Percentiles rank a stretch among this genome's conserved stretches.
Evolutionary conservation across 805 yeast genomes (phyloP).

Genomic region (Brettanomyces naardenensis): DNA sequence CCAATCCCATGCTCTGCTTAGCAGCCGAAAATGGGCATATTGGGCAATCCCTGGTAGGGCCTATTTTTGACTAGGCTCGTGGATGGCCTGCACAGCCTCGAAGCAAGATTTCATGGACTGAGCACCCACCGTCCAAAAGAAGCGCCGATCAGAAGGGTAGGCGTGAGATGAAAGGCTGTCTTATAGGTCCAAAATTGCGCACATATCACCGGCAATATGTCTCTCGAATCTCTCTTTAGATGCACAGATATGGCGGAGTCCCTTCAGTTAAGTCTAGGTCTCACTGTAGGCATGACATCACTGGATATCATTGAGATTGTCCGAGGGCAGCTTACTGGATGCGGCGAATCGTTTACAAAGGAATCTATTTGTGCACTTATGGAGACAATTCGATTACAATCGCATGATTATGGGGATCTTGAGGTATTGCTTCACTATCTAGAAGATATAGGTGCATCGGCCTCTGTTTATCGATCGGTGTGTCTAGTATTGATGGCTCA

Average conservation of each 20-base stretch:
- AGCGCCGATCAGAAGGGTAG: no score
- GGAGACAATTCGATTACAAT: not conserved
- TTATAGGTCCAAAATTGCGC: no score
- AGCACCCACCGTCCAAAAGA: no score
- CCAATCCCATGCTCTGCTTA: no score
- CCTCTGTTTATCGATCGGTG: conserved; percentile 5
- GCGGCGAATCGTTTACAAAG: not conserved
- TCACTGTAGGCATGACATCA: not conserved
- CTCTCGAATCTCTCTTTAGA: not conserved
- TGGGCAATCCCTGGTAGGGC: no score
- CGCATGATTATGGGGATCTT: not conserved
- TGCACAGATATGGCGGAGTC: not conserved
- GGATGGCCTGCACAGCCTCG: no score
- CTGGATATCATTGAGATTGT: not conserved
- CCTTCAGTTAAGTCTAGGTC: not conserved
- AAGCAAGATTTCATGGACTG: no score
- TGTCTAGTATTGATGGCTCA: conserved; percentile 9
- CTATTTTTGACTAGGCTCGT: no score
- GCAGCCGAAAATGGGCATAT: no score
- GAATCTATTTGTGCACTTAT: conserved; percentile 1
- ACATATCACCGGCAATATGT: no score
- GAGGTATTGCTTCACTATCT: not conserved
- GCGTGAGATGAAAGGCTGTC: no score
- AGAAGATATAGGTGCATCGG: not conserved
- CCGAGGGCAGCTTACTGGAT: not conserved